Evolutionary conservation across 2,329 filamentous ascomycete species (phyloP), one percentile per base, ranked within the genome.

Genomic region (Ophiocordyceps australis): DNA sequence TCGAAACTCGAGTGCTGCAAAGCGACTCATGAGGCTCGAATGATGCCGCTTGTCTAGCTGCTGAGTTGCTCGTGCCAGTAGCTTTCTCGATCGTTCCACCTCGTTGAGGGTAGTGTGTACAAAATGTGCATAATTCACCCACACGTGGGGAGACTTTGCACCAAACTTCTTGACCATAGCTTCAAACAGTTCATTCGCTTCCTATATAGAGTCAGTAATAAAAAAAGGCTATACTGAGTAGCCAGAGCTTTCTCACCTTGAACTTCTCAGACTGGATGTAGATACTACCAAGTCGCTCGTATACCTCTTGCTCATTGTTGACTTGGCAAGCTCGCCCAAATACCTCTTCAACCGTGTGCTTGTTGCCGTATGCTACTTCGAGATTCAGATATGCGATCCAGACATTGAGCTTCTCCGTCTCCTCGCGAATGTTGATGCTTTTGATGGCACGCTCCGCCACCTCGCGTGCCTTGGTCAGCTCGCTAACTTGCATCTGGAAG

Each of bases 361-460:
- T 77, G 36, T 66, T 80, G 32, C 82, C 82, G 45, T 91, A 94
- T 6, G 77, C 74, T 35, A 89, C 83, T 53, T 98, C 89, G 38
- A 98, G 58, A 56, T 98, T 95, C 39, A 98, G 69, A 46, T 86
- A 71, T 1, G 85, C 89, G 31, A 91, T 74, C 91, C 89, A 98
- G 27, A 94, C 71, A 47, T 94, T 92, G 39, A 92, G 59, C 54
- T 94, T 94, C 53, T 94, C 89, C 3, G 74, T 72, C 46, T 93
- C 79, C 46, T 94, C 83, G 15, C 80, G 72, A 32, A 91, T 81
- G 49, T 81, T 79, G 55, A 98, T 95, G 11, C 78, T 91, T 44
- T 76, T 74, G 35, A 95, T 67, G 12, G 89, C 89, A 32, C 89
- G 77, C 52, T 94, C 79, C 3, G 82, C 85, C 31, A 94, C 76